phyloP scores from a whole-genome alignment of 768 basidiomycete species.

The Pilatotrama ljubarskyi region DNA sequence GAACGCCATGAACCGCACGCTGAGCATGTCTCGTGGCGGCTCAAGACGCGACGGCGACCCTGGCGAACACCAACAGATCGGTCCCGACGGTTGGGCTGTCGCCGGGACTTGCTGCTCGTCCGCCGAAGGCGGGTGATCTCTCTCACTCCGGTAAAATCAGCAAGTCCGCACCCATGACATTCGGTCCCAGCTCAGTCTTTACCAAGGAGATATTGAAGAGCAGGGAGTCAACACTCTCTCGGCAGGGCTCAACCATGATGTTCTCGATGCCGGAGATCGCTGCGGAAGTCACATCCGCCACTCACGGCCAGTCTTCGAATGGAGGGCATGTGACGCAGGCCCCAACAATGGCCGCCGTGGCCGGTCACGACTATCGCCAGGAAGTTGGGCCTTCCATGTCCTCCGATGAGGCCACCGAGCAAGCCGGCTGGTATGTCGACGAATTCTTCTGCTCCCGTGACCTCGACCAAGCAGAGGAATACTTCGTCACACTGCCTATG shows the following conservation, averaged over 20 bases:
- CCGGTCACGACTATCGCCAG: no score
- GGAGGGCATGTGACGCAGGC: no score
- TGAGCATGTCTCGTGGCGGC: slow-evolving; percentile 86
- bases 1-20: slow-evolving; percentile 56
- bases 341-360: no score
- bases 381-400: slow-evolving; percentile 64
- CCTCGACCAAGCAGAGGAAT: slow-evolving; percentile 83
- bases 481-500: slow-evolving; percentile 74
- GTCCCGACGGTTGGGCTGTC: slow-evolving; percentile 88
- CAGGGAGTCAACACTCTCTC: slow-evolving; percentile 69
- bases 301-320: no score
- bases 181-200: slow-evolving; percentile 87
- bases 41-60: slow-evolving; percentile 84
- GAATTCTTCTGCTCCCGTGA: slow-evolving; percentile 87
- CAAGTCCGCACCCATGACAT: slow-evolving; percentile 62
- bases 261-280: slow-evolving; percentile 76
- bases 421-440: slow-evolving; percentile 77
- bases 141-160: slow-evolving; percentile 88
- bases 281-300: slow-evolving; percentile 45
- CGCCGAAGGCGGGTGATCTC: slow-evolving; percentile 81
- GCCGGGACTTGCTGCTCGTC: slow-evolving; percentile 44
- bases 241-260: slow-evolving; percentile 85
- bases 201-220: slow-evolving; percentile 61
- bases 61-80: slow-evolving; percentile 53
- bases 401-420: slow-evolving; percentile 66